Percentiles rank a stretch among this genome's conserved stretches.
Evolutionary conservation across 805 yeast genomes (phyloP).

Genomic region (Kodamaea sagamina): DNA sequence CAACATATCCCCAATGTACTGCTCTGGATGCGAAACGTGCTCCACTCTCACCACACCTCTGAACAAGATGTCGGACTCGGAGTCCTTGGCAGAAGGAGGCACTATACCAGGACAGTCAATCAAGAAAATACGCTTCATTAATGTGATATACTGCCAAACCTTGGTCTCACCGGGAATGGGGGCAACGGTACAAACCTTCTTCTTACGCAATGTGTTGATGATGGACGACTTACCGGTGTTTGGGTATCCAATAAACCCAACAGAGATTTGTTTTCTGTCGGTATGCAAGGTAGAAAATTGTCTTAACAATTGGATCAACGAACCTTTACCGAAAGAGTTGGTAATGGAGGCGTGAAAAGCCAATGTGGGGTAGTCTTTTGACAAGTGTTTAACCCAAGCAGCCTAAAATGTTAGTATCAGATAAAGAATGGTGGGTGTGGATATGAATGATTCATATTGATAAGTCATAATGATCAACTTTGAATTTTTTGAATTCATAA

Average conservation of each 20-base stretch:
- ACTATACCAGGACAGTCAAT: slow-evolving; percentile 99
- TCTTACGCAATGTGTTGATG: slow-evolving; percentile 87
- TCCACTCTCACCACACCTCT: slow-evolving; percentile 99
- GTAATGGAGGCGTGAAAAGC: slow-evolving; percentile 98
- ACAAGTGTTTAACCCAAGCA: slow-evolving; percentile 96
- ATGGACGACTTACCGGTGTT: slow-evolving; percentile 97
- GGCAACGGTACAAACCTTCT: slow-evolving; percentile 95
- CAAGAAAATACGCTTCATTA: slow-evolving; percentile 92
- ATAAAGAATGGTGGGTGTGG: background rate
- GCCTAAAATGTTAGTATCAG: slow-evolving; percentile 60
- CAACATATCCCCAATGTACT: slow-evolving; percentile 85
- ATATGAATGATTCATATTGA: too few relatives aligned
- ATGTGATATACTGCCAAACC: slow-evolving; percentile 97
- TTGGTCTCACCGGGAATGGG: slow-evolving; percentile 99
- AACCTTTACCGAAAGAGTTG: slow-evolving; percentile 97
- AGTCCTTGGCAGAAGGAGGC: slow-evolving; percentile 88
- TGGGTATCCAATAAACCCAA: slow-evolving; percentile 97
- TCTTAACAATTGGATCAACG: slow-evolving; percentile 87
- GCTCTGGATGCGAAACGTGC: slow-evolving; percentile 93
- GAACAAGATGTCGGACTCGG: slow-evolving; percentile 88
- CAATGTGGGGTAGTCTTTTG: slow-evolving; percentile 88
- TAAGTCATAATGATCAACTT: too few relatives aligned
- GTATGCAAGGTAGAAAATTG: slow-evolving; percentile 89
- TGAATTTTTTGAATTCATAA: too few relatives aligned
- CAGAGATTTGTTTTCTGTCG: slow-evolving; percentile 94